Base-by-base conservation (phyloP, 2,329 filamentous ascomycete species). In the Cucurbitaria berberidis region DNA sequence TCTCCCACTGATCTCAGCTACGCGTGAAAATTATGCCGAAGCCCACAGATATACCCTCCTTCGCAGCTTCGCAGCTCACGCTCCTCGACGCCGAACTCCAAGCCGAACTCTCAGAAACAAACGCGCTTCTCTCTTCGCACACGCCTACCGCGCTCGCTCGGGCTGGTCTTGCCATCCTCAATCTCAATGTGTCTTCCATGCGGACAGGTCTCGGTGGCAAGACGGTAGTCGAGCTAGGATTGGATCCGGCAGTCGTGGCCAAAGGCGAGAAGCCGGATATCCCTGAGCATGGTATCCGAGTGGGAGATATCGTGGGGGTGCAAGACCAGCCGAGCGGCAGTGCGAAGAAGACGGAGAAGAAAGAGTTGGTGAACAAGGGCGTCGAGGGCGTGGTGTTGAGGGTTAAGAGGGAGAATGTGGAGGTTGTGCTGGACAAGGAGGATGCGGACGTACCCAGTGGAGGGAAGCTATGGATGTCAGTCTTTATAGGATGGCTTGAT, bases 191-290 rank as follows among this genome's bases (percentile, higher is more conserved):
- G 29, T 80, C 83, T 10, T 88, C 89, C 16, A 89, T 90, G 70
- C 88, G 93, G 26, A 99, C 95, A 0, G 95, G 95, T 0, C 81
- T 97, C 32, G 95, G 93, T 15, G 95, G 95, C n/a, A 90, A 91
- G 60, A 91, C 90, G 0, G 89, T 99, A 1, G 79, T 97, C 3
- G 93, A 97, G 73, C 85, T 99, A 5, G 80, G 78, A 15, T 80
- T 86, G 0, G 93, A 97, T 67, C 77, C 84, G n/a, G 89, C 91
- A 0, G 83, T 88, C 1, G 70, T 69, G 19, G 60, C 66, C 8
- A 81, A 84, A 3, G 74, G 70, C 39, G 73, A 69, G 18, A 73
- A 69, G 38, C 75, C 79, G 0, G 84, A 86, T 57, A 77, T 93
- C 18, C 87, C 88, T 1, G 88, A 91, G 70, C 90, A 93, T 78